Conservation (phyloP, 345 rosid species). For the thale cress (Arabidopsis thaliana) region TAIR10.1 NC_003076.8:5937001-5937500, state of each 20-base stretch:
- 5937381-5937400: constrained; percentile 99
- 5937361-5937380: constrained; percentile 88
- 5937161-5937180: constrained; percentile 67
- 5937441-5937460: constrained; percentile 91
- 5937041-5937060: constrained; percentile 91
- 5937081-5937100: constrained; percentile 80
- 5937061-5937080: constrained; percentile 81
- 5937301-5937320: constrained; percentile 98
- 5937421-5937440: constrained; percentile 93
- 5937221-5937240: neutral
- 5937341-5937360: constrained; percentile 89
- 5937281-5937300: constrained; percentile 68
- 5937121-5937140: constrained; percentile 99
- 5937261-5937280: constrained; percentile 23
- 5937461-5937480: neutral
- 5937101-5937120: constrained; percentile 99
- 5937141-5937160: constrained; percentile 72
- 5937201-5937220: constrained; percentile 5
- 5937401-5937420: constrained; percentile 92
- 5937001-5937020: constrained; percentile 91
- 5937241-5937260: neutral
- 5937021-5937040: constrained; percentile 83
- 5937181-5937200: constrained; percentile 86
- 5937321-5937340: constrained; percentile 97
- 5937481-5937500: neutral